phyloP scores from a whole-genome alignment of 768 basidiomycete species.

The Lyophyllum atratum region DNA sequence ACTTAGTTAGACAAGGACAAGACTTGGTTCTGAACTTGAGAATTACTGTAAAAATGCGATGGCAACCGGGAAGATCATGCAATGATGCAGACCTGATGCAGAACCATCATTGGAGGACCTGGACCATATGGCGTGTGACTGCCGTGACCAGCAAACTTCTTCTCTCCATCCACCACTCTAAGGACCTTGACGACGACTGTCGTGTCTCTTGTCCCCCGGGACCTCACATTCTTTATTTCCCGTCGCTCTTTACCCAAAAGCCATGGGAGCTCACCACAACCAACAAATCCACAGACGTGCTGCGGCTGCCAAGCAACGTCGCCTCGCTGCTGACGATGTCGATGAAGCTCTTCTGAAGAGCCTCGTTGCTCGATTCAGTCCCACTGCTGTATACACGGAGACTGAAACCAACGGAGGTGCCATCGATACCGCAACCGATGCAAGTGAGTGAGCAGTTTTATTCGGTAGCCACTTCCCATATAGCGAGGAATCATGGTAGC shows the following conservation, averaged over 20 bases:
- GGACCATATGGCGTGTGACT: constrained; percentile 6
- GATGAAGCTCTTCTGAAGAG: constrained; percentile 11
- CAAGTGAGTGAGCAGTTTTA: not conserved
- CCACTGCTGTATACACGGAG: constrained; percentile 16
- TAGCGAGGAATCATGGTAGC: not conserved
- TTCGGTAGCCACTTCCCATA: not conserved
- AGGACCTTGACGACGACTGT: not conserved
- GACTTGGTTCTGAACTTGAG: too few relatives aligned
- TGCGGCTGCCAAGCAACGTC: constrained; percentile 16
- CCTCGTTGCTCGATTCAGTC: constrained; percentile 20
- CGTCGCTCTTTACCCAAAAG: constrained; percentile 17
- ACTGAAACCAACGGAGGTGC: constrained; percentile 5
- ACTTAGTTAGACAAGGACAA: too few relatives aligned
- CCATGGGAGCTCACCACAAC: constrained; percentile 15
- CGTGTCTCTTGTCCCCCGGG: constrained; percentile 13
- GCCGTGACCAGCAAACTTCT: constrained; percentile 12
- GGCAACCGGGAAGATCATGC: constrained; percentile 7
- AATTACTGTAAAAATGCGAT: not conserved
- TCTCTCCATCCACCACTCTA: not conserved
- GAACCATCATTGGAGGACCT: not conserved
- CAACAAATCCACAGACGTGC: constrained; percentile 16
- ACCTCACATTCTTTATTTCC: constrained; percentile 23
- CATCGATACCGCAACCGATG: constrained; percentile 1
- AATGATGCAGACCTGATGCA: too few relatives aligned
- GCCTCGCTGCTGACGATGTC: constrained; percentile 14